phyloP scores from a whole-genome alignment of 805 yeast species.

The Nakazawaea populi region DNA sequence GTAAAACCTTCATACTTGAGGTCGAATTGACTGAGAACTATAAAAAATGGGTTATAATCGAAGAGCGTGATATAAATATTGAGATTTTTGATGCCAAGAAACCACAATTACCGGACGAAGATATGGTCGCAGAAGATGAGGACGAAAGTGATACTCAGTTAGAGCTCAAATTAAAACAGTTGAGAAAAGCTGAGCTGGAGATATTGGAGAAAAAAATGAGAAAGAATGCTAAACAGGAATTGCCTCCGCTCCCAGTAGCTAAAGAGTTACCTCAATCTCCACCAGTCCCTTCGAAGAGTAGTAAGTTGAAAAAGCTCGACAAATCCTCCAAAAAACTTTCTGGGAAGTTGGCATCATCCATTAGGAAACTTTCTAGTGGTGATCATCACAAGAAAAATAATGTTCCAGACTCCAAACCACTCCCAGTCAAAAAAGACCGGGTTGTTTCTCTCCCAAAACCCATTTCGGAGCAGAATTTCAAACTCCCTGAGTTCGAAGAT shows the following conservation, averaged over 20 bases:
- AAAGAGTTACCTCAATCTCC: constrained; percentile 1
- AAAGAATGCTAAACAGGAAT: neutral
- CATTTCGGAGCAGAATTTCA: constrained; percentile 2
- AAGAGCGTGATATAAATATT: constrained; percentile 48
- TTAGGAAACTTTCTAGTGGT: constrained; percentile 6
- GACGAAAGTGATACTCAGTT: constrained; percentile 4
- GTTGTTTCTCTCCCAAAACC: neutral
- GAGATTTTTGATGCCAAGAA: neutral
- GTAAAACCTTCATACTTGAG: constrained; percentile 76
- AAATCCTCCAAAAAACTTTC: constrained; percentile 5
- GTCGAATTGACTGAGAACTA: constrained; percentile 71
- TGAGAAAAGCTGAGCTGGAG: constrained; percentile 4
- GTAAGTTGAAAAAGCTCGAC: constrained; percentile 3
- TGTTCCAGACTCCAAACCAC: neutral
- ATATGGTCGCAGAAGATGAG: neutral
- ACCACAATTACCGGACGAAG: neutral
- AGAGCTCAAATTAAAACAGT: constrained; percentile 8
- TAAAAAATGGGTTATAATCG: constrained; percentile 72
- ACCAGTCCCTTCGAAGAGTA: neutral
- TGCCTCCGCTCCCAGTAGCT: constrained; percentile 2
- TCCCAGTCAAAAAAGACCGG: neutral
- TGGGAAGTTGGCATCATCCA: constrained; percentile 4
- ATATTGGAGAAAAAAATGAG: constrained; percentile 1
- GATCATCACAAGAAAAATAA: neutral
- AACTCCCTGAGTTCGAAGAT: constrained; percentile 7